Base-by-base conservation (phyloP, 2,329 filamentous ascomycete genomes). In the Raffaelea albimanens region DNA sequence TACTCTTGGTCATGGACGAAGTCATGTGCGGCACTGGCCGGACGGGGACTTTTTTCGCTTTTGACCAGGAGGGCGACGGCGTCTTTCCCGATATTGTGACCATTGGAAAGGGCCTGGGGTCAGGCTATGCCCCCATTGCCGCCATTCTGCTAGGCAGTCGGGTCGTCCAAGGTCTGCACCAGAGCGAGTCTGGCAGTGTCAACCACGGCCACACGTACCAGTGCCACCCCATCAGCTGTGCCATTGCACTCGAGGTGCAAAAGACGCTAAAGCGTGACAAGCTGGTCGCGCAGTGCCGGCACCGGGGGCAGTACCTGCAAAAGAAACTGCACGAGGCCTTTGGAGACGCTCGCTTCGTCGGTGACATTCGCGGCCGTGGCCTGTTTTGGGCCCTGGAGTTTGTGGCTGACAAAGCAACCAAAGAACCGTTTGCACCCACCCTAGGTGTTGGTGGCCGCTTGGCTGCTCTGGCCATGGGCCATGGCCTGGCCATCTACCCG, bases 1-100 rank as follows among this genome's bases (percentile, higher is more conserved):
- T 82, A 0, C 72, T 93, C 0, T 68, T 93, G n/a, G 82, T 91
- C 41, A 65, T 91, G 0, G 87, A 93, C 57, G 87, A 91, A 45
- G 73, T 88, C 40, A 87, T 89, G 83, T 82, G 76, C 43, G 82
- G 82, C 2, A 75, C 75, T 61, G 80, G 81, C 1, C 66, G 80
- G 1, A 72, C 71, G 0, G 80, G 79, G 0, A 71, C 66, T 4
- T 61, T 82, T 53, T 75, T 85, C 62, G 76, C 78, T 2, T 85
- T 78, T 73, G 69, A 83, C 54, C 69, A 78, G 43, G 72, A 80
- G 23, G 45, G 44, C 25, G n/a, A n/a, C n/a, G 25, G 25, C 19
- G 63, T 76, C 3, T 65, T 65, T 2, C 76, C 76, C 0, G 83
- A 87, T 56, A 70, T 87, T 4, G 73, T 83, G 59, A 78, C 80